A percentile compares a stretch with the other conserved stretches of the same genome.
These are phyloP conservation scores for Starmerella stigmatis DNA, from an alignment of 805 yeast species.

Conservation along the genomic window DNA sequence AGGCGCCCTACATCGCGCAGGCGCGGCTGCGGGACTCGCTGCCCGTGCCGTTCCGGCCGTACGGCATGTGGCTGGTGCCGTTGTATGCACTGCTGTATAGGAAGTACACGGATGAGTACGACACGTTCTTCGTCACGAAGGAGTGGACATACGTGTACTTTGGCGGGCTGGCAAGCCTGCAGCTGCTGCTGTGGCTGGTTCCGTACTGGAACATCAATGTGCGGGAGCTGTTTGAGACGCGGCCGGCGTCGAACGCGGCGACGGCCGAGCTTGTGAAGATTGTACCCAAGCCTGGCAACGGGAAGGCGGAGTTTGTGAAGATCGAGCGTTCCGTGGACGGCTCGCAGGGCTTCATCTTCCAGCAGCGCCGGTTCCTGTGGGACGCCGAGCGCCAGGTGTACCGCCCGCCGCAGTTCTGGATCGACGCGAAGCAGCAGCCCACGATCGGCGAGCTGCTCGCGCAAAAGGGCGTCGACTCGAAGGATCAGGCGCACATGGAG, in stretches of 20 bases:
- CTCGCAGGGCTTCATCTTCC: constrained; percentile 68
- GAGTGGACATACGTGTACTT: constrained; percentile 94
- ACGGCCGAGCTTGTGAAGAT: constrained; percentile 67
- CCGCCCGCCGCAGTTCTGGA: constrained; percentile 65
- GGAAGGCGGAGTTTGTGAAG: constrained; percentile 67
- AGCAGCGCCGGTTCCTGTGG: constrained; percentile 80
- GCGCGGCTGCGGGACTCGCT: constrained; percentile 69
- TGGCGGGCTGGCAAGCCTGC: constrained; percentile 61
- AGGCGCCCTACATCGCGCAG: constrained; percentile 58
- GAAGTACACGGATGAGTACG: constrained; percentile 59
- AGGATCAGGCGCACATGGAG: constrained; percentile 25
- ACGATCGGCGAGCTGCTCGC: constrained; percentile 47
- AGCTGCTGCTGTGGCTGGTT: constrained; percentile 68
- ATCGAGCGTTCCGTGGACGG: constrained; percentile 47
- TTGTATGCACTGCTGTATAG: constrained; percentile 66
- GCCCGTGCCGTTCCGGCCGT: constrained; percentile 52
- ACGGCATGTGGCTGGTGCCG: constrained; percentile 69
- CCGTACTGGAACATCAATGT: constrained; percentile 87
- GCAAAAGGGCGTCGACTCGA: constrained; percentile 39
- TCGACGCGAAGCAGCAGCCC: constrained; percentile 48
- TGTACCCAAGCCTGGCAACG: constrained; percentile 74
- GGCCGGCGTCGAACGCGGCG: constrained; percentile 39
- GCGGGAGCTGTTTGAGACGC: constrained; percentile 59
- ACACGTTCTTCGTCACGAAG: constrained; percentile 68
- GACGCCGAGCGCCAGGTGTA: constrained; percentile 45